Evolutionary conservation across 352 stramenopile genomes (phyloP).

Genomic region (Pelagophyceae sp.): DNA sequence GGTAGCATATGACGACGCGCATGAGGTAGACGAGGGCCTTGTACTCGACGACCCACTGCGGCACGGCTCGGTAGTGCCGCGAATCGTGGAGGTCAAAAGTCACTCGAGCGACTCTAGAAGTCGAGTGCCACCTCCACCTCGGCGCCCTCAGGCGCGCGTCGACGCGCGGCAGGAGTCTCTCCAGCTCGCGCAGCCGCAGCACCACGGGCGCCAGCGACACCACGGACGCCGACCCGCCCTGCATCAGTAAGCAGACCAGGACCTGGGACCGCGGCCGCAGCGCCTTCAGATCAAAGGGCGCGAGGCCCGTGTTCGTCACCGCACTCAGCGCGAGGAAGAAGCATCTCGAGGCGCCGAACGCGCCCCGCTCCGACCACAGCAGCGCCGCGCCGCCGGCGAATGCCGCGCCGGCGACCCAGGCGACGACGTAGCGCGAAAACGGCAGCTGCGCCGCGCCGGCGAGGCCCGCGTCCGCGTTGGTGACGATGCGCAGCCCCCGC

Average conservation of each 20-base stretch:
- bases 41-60: conserved; percentile 21
- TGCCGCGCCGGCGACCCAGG: background rate
- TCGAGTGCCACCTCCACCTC: background rate
- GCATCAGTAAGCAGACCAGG: background rate
- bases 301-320: background rate
- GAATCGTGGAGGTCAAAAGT: conserved; percentile 2
- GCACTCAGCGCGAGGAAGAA: background rate
- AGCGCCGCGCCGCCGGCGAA: background rate
- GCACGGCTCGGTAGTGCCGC: conserved; percentile 2
- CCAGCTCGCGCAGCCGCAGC: background rate
- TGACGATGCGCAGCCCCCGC: background rate
- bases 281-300: background rate
- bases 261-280: background rate
- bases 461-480: background rate
- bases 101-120: background rate
- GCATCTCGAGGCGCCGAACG: background rate
- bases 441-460: background rate
- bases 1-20: conserved; percentile 9
- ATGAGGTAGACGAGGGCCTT: conserved; percentile 4
- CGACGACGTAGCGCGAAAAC: background rate
- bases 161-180: background rate
- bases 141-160: background rate
- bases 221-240: background rate
- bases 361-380: background rate
- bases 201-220: background rate